phyloP scores from a whole-genome alignment of 2,329 filamentous ascomycete species.

The Falciphora oryzae region DNA sequence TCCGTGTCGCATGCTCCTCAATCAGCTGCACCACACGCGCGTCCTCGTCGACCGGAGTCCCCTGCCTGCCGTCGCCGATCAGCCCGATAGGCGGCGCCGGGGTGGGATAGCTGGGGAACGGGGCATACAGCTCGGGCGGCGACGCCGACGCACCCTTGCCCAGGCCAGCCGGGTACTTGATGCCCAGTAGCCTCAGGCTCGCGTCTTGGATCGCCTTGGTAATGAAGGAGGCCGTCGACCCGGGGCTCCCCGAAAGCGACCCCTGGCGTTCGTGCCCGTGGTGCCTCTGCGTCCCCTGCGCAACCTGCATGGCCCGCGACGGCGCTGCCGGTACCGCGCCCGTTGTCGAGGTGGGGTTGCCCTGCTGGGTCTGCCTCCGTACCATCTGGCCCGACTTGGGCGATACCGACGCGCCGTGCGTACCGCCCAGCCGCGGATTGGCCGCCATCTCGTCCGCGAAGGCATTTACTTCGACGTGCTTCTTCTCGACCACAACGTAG shows the following conservation, averaged over 20 bases:
- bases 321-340: conserved; percentile 62
- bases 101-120: conserved; percentile 80
- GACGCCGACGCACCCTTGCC: conserved; percentile 54
- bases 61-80: conserved; percentile 60
- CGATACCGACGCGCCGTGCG: conserved; percentile 37
- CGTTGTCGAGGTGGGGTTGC: conserved; percentile 59
- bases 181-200: conserved; percentile 67
- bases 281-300: conserved; percentile 53
- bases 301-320: conserved; percentile 70
- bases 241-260: conserved; percentile 66
- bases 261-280: conserved; percentile 67
- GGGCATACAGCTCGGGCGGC: conserved; percentile 68
- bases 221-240: conserved; percentile 81
- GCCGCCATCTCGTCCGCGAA: conserved; percentile 92
- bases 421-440: conserved; percentile 59
- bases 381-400: conserved; percentile 58
- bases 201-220: conserved; percentile 94
- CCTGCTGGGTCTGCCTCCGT: conserved; percentile 74
- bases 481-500: conserved; percentile 93
- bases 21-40: conserved; percentile 70
- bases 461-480: conserved; percentile 92
- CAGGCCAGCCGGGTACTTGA: conserved; percentile 61
- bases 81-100: conserved; percentile 55
- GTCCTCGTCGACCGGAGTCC: conserved; percentile 68
- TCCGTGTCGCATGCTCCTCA: conserved; percentile 86